Base-by-base conservation (phyloP, 108 stramenopile genomes). In the Pseudonitzschia delicatissima region DNA sequence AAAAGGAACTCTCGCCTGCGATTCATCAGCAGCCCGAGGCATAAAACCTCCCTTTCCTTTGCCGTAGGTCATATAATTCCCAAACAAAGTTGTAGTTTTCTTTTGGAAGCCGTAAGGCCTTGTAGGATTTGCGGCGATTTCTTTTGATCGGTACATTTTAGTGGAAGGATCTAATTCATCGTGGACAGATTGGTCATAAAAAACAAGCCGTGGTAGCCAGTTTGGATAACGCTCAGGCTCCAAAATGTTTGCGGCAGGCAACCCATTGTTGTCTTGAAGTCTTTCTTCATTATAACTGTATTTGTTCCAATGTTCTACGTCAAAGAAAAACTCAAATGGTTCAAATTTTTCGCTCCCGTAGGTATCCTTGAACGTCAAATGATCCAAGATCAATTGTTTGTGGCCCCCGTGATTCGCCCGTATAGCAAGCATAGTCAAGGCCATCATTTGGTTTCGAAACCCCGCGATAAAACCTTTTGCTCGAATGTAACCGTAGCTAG, bases 291-390 rank as follows among this genome's bases (percentile, higher is more conserved):
- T 17, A 20, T 35, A 52, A 52, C 64, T 64, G 26, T 40, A 44
- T n/a, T 57, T 31, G 39, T 77, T 77, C 69, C 69, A 77, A 60
- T 66, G 48, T 20, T 40, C 39, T 8, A 77, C 64, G 65, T 77
- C 65, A 42, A 53, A 77, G 5, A 66, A 62, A 23, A 45, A 47
- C 2, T 66, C 32, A 36, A 58, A 58, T 31, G 60, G 52, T 45
- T 68, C 61, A 25, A 37, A 45, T 31, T 26, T 15, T 13, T 75
- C 39, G 25, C 31, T 55, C 21, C 62, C 74, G 62, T 68, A 75
- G 27, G 74, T 75, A 57, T 75, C 74, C 52, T 77, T 77, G 45
- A 39, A 32, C 26, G 6, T 29, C 11, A 77, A 7, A 53, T 58
- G 65, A 9, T 57, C 52, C 42, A 64, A 15, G 7, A 76, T 26